phyloP scores from a whole-genome alignment of 305 asterid species.

The Salvia sclarea region DNA sequence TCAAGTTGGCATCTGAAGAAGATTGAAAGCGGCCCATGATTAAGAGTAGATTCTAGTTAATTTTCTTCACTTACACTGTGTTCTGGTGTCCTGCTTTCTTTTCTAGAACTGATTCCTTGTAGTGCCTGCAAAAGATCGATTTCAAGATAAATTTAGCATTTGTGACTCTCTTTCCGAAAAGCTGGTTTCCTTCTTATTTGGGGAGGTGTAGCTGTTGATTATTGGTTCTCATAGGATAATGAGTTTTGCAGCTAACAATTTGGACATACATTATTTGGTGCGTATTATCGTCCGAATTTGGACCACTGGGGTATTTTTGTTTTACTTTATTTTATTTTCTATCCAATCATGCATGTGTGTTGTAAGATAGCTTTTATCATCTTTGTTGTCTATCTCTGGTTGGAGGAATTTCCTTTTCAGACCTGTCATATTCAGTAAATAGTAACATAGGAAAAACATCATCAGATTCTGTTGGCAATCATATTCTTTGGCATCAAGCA shows the following conservation, averaged over 20 bases:
- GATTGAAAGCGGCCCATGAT: conserved; percentile 18
- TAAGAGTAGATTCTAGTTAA: background rate
- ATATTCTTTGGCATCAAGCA: background rate
- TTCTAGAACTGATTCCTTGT: background rate
- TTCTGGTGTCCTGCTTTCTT: background rate
- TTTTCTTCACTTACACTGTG: background rate
- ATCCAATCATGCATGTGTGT: background rate
- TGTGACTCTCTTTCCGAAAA: background rate
- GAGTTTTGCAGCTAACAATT: conserved; percentile 5
- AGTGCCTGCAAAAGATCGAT: conserved; percentile 3
- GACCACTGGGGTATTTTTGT: background rate
- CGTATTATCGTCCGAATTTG: conserved; percentile 1
- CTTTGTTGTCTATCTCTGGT: conserved; percentile 7
- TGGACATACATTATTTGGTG: background rate
- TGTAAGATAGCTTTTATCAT: background rate
- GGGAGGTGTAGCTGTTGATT: background rate
- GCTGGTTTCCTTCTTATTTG: conserved; percentile 15
- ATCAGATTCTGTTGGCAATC: conserved; percentile 23
- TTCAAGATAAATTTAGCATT: conserved; percentile 8
- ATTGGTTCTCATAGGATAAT: background rate
- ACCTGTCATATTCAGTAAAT: conserved; percentile 13
- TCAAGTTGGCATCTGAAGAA: conserved; percentile 15
- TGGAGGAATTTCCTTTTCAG: background rate
- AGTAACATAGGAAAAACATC: conserved; percentile 5
- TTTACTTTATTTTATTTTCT: background rate